A percentile compares a stretch with the other conserved stretches of the same genome.
Evolutionary conservation across 2,329 filamentous ascomycete species (phyloP).

Genomic region (Proliferodiscus dingleyae): DNA sequence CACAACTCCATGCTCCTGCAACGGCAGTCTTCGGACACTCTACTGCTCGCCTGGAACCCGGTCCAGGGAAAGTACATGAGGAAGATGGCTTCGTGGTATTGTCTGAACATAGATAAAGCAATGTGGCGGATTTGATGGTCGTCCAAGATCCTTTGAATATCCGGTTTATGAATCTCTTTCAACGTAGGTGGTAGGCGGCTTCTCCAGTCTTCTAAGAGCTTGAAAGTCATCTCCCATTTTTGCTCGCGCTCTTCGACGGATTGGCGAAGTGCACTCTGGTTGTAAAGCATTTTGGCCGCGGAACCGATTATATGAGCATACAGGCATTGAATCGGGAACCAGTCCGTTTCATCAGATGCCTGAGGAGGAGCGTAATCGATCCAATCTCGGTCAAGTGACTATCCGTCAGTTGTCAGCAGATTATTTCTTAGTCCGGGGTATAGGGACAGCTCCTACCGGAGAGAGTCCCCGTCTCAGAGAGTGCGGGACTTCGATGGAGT

Average conservation of each 20-base stretch:
- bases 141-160: conserved; percentile 3
- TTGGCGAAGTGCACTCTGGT: conserved; percentile 5
- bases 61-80: conserved; percentile 6
- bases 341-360: conserved; percentile 2
- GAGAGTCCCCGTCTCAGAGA: conserved; percentile 5
- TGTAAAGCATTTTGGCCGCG: conserved; percentile 5
- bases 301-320: conserved; percentile 7
- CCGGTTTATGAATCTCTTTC: conserved; percentile 4
- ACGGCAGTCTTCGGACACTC: conserved; percentile 3
- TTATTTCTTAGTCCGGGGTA: no score
- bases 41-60: background rate
- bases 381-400: conserved; percentile 3
- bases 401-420: no score
- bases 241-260: conserved; percentile 5
- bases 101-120: conserved; percentile 2
- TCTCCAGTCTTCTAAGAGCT: conserved; percentile 8
- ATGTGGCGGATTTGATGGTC: conserved; percentile 5
- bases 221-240: conserved; percentile 3
- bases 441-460: no score
- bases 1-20: conserved; percentile 4
- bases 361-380: conserved; percentile 6
- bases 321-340: conserved; percentile 5
- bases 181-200: conserved; percentile 5
- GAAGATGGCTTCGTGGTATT: conserved; percentile 8
- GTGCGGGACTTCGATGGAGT: conserved; percentile 6